Base-by-base conservation (phyloP, 192 early-diverging fungal genomes). In the Oehlia diaphana region DNA sequence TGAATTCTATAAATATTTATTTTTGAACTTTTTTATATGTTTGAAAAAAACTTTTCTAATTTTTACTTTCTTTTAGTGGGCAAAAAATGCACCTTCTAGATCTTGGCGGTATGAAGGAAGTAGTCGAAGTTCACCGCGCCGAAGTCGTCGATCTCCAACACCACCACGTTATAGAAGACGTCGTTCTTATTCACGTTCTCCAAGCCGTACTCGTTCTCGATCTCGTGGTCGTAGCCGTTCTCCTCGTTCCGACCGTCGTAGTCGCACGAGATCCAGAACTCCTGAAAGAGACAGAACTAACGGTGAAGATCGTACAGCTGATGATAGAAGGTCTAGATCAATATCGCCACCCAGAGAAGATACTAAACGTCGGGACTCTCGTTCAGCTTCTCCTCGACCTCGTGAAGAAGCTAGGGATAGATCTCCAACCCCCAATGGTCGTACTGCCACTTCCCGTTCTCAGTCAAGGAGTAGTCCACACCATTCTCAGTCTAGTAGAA, bases 71-170 rank as follows among this genome's bases (percentile, higher is more conserved):
- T 65, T 35, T 39, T 78, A 92, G 89, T 97, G 93, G 94, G 96
- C 96, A 68, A 95, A 95, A 84, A 94, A 93, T 64, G 86, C 94
- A 33, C 95, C 95, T 3, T 90, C 92, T 72, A 83, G 91, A 16
- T 88, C 89, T 42, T 96, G 95, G 95, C 87, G 95, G 61, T 93
- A 92, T 75, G 93, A 92, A n/a, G 87, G 88, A 42, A 86, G 86
- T 47, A 87, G 87, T 21, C 71, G 83, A 50, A 83, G 85, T 53
- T 84, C 84, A 26, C 80, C 84, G 72, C 83, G 82, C 77, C 85
- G 87, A 31, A 81, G 85, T n/a, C 80, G 84, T 21, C 83, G 83
- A 7, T 82, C 82, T 12, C 70, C 82, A 50, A 81, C 81, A 16
- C 70, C 81, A 2, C 77, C 76, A 37, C 74, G 78, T 44, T 74